phyloP scores from a whole-genome alignment of 1,284 basidiomycete genomes.

The Macrocystidia cucumis region DNA sequence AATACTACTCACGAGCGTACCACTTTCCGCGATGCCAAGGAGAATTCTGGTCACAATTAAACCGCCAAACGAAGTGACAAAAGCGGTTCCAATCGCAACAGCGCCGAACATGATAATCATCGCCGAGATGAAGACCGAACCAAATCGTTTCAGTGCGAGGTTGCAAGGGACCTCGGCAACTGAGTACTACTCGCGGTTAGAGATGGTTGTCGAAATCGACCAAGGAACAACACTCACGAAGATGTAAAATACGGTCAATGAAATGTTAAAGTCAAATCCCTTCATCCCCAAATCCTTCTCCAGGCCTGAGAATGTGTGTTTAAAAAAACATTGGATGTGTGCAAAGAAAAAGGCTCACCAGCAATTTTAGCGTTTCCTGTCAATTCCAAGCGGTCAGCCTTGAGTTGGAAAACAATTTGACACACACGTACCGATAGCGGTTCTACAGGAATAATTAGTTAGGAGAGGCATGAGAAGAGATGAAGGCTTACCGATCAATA shows the following conservation, averaged over 20 bases:
- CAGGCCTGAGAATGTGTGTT: slow-evolving; percentile 20
- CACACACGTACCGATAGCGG: slow-evolving; percentile 14
- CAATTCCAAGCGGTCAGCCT: neutral
- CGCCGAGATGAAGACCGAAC: slow-evolving; percentile 29
- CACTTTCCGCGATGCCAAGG: slow-evolving; percentile 40
- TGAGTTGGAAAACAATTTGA: too few species aligned
- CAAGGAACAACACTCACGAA: slow-evolving; percentile 24
- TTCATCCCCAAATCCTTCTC: slow-evolving; percentile 35
- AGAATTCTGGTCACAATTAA: slow-evolving; percentile 37
- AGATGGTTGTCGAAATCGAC: too few species aligned
- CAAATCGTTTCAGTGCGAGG: slow-evolving; percentile 32
- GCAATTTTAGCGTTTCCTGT: slow-evolving; percentile 36
- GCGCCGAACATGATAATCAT: slow-evolving; percentile 30
- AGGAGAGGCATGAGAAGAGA: too few species aligned
- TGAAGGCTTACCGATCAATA: slow-evolving; percentile 23
- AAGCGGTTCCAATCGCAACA: slow-evolving; percentile 35
- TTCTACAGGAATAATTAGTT: too few species aligned
- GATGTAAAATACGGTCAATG: slow-evolving; percentile 31
- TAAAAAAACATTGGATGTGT: neutral
- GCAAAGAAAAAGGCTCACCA: slow-evolving; percentile 16
- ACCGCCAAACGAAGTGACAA: slow-evolving; percentile 30
- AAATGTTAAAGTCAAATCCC: slow-evolving; percentile 35
- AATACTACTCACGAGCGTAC: slow-evolving; percentile 29
- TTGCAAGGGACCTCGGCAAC: slow-evolving; percentile 37
- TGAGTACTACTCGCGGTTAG: too few species aligned